Evolutionary conservation across 345 rosid genomes (phyloP), one percentile per base, ranked within the genome.

Genomic region (Corchorus olitorius): DNA sequence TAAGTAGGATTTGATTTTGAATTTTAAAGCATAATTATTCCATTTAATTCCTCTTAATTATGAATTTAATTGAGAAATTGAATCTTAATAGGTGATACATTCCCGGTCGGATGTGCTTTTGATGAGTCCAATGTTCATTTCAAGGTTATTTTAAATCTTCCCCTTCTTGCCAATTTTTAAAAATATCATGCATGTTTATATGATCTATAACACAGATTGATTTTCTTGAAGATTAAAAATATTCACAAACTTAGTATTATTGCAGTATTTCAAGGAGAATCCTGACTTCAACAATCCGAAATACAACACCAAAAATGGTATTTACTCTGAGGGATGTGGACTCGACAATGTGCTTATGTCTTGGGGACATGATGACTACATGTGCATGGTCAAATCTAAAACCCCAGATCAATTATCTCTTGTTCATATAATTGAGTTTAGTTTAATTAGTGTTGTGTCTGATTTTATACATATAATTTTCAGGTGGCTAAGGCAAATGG

Each of bases 341-440:
- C 83, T 89, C 10, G 75, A 86, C 75, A 87, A 85, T 50, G 86
- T 89, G 35, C 41, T 81, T 20, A 91, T 91, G 89, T 89, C 92
- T 59, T 88, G 86, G 85, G 94, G 91, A 39, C 94, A 89, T 74
- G 91, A 89, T 69, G 93, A 90, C 65, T 91, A 91, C 81, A 89
- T 91, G 95, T 89, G 86, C 77, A 43, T 91, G 62, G 91, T 88
- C 27, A 83, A 14, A 48, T 22, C 9, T 27, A 27, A 17, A 46
- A 34, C 33, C 46, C 58, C 14, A 58, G 45, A 5, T n/a, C n/a
- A n/a, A n/a, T 19, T 15, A 41, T 63, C 8, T 10, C 41, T 54
- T 53, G 60, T 62, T 39, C 43, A 3, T 39, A 6, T 6, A 4
- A 27, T 16, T 8, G 34, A 9, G 19, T 19, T 65, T 71, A 35